phyloP scores from a whole-genome alignment of 2,329 filamentous ascomycete species.

The Aspergillus pseudoterreus region DNA sequence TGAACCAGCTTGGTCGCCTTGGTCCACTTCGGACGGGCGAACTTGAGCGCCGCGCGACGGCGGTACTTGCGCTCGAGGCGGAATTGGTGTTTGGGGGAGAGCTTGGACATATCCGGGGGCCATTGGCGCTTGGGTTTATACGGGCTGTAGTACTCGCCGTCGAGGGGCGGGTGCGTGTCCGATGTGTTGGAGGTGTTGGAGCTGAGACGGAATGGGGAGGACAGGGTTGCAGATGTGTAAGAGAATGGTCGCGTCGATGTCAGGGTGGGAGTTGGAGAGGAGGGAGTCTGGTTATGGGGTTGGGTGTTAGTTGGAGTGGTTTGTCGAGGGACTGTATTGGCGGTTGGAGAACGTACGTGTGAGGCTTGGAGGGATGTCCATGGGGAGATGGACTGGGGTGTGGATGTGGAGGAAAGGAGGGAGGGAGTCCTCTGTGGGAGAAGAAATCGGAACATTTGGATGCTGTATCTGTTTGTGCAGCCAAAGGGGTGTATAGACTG shows the following conservation, averaged over 20 bases:
- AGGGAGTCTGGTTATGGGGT: neutral
- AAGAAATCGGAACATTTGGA: neutral
- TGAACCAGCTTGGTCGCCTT: slow-evolving; percentile 57
- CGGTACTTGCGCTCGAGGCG: slow-evolving; percentile 65
- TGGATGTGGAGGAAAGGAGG: neutral
- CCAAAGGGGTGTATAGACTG: neutral
- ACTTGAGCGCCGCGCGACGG: slow-evolving; percentile 59
- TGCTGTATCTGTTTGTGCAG: neutral
- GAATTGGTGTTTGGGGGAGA: slow-evolving; percentile 64
- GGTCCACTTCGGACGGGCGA: slow-evolving; percentile 55
- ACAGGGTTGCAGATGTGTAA: slow-evolving; percentile 1
- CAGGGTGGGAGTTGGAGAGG: too few relatives aligned
- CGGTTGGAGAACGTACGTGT: neutral
- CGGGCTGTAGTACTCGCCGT: slow-evolving; percentile 46
- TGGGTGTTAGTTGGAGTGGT: neutral
- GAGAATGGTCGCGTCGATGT: slow-evolving; percentile 6
- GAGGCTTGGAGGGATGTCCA: neutral
- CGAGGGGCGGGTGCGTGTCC: slow-evolving; percentile 3
- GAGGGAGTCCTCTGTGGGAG: neutral
- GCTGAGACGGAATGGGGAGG: slow-evolving; percentile 15
- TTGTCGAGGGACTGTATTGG: neutral
- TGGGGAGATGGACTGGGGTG: neutral
- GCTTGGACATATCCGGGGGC: slow-evolving; percentile 61
- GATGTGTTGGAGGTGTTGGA: slow-evolving; percentile 13
- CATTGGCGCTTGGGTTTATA: slow-evolving; percentile 60